Evolutionary conservation across 306 rosid species (phyloP).

Genomic region (Medicago ruthenica): DNA sequence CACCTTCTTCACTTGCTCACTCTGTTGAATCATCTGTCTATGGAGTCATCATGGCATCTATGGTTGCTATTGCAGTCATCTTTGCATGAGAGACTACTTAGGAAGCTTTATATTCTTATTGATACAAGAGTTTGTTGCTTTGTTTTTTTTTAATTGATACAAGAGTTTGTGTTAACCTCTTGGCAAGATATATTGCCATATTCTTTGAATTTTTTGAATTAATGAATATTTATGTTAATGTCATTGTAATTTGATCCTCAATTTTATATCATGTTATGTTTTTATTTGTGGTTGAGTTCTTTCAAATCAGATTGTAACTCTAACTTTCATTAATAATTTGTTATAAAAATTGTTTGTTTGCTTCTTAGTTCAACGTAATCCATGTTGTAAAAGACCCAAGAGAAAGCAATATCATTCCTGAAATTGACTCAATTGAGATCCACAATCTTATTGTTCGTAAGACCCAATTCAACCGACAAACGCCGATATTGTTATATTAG

Average conservation of each 20-base stretch:
- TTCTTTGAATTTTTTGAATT: not conserved
- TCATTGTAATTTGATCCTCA: not conserved
- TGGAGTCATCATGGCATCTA: not conserved
- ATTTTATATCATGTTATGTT: not conserved
- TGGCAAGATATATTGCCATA: not conserved
- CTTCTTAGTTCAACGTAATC: not conserved
- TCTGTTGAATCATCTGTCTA: not conserved
- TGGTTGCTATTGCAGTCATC: slow-evolving; percentile 20
- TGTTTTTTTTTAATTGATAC: no score
- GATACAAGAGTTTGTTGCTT: not conserved
- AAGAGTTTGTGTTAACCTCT: not conserved
- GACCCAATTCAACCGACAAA: no score
- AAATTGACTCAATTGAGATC: no score
- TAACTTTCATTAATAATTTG: no score
- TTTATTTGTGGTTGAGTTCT: not conserved
- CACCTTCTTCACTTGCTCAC: slow-evolving; percentile 37
- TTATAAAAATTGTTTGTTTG: no score
- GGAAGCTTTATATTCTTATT: not conserved
- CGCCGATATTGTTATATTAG: no score
- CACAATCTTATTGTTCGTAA: no score
- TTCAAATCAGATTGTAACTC: not conserved
- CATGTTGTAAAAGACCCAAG: not conserved
- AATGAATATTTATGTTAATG: not conserved
- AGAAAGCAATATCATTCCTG: no score
- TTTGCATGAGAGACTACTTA: slow-evolving; percentile 8